Evolutionary conservation across 345 rosid genomes (phyloP), one percentile per base, ranked within the genome.

Genomic region (Durio zibethinus): DNA sequence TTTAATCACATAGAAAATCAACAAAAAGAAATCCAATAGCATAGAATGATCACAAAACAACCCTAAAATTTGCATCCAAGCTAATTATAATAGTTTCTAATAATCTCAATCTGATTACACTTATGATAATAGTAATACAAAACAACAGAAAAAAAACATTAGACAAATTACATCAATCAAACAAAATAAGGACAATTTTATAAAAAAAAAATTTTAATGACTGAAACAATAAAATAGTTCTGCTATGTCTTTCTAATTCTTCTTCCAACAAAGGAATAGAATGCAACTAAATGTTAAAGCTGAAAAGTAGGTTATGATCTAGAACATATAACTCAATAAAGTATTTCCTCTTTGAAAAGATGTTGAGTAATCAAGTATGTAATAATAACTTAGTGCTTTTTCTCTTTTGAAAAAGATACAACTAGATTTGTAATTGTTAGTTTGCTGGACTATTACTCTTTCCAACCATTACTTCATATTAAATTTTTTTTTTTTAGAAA

Each of bases 101-200:
- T 4, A 5, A 23, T 70, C n/a, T 72, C 52, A 4, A 63, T 57
- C 78, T 48, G 33, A 65, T n/a, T 7, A 81, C 7, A 72, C 33
- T 16, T 21, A 52, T 6, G 0, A 14, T 53, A 45, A 4, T 10
- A 56, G 50, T 25, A 35, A 69, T n/a, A 78, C 86, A 78, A 81
- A 96, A 74, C 48, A 84, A 61, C 38, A 43, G 14, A n/a, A n/a
- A n/a, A 77, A 76, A 77, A 31, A 40, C 38, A 67, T n/a, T n/a
- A n/a, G n/a, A n/a, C n/a, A 81, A n/a, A 35, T 45, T 72, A 73
- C 59, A 56, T 62, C 66, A 79, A 63, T 45, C 72, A 36, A 50
- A 75, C 59, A 53, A 27, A 73, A 50, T 16, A 67, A 43, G 43
- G 5, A 79, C 2, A 35, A 77, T 50, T 42, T 38, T 65, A 42